These are phyloP conservation scores for Aspergillus versicolor DNA, from an alignment of 2,329 filamentous ascomycete genomes.

Conservation along the genomic window DNA sequence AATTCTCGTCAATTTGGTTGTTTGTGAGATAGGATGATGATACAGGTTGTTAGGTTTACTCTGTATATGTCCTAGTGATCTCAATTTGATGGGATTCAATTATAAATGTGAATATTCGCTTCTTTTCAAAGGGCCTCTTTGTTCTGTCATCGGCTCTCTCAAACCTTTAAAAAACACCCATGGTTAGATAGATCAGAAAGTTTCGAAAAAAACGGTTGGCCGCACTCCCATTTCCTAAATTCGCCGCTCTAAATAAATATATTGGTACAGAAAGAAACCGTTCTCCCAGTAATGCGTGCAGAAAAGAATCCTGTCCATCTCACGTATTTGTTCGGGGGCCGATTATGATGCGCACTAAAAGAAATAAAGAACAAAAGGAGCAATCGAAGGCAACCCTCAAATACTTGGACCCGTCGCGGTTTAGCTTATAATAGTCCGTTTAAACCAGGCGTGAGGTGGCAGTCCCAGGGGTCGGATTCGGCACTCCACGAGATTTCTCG, in stretches of 20 bases:
- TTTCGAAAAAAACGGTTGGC: background rate
- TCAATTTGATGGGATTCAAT: conserved; percentile 3
- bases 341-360: conserved; percentile 3
- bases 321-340: background rate
- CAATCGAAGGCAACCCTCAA: background rate
- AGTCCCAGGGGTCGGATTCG: conserved; percentile 30
- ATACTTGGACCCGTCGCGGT: background rate
- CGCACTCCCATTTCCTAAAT: conserved; percentile 1
- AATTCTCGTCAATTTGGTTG: background rate
- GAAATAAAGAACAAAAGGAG: background rate
- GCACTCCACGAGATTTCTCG: conserved; percentile 33
- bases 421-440: background rate
- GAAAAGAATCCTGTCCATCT: background rate
- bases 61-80: conserved; percentile 8
- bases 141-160: background rate
- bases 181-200: background rate
- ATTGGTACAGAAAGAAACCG: conserved; percentile 17
- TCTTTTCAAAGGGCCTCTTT: background rate
- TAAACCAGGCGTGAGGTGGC: conserved; percentile 33
- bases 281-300: conserved; percentile 13
- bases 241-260: conserved; percentile 15
- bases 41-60: background rate
- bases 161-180: background rate
- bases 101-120: conserved; percentile 7
- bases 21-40: background rate